A percentile compares a stretch with the other conserved stretches of the same genome.
Conservation (phyloP, 2,329 filamentous ascomycete genomes). For the Aureobasidium sp. region DNA sequence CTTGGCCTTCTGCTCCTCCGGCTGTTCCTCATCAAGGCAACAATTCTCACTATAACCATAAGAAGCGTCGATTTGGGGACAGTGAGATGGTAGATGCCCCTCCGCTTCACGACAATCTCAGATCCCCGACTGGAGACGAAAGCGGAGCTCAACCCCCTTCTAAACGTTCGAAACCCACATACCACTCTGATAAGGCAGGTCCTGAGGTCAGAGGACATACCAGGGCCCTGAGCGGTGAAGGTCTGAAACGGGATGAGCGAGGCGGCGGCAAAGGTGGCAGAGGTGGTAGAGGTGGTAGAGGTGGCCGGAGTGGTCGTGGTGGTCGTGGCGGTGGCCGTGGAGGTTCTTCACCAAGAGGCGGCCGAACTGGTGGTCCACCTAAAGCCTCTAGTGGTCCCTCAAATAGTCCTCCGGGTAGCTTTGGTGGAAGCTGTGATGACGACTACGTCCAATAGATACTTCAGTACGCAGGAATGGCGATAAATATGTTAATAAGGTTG, state of each 20-base stretch:
- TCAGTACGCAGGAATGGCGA: neutral
- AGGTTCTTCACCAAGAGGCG: neutral
- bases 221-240: too few relatives aligned
- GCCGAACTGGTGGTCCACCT: neutral
- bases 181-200: neutral
- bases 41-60: too few relatives aligned
- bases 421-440: neutral
- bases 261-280: neutral
- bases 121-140: neutral
- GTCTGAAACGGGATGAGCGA: too few relatives aligned
- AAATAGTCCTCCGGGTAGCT: neutral
- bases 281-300: neutral
- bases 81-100: neutral
- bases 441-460: neutral
- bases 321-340: neutral
- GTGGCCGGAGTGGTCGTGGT: neutral
- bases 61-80: neutral
- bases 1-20: too few relatives aligned
- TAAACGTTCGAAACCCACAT: neutral
- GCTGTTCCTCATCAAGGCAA: too few relatives aligned
- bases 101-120: neutral
- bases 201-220: too few relatives aligned
- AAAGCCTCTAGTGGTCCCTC: neutral
- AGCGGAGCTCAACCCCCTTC: neutral
- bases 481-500: neutral